A percentile compares a stretch with the other conserved stretches of the same genome.
These are phyloP conservation scores for Geranium incanum DNA, from an alignment of 441 rosid genomes.

Conservation along the genomic window DNA sequence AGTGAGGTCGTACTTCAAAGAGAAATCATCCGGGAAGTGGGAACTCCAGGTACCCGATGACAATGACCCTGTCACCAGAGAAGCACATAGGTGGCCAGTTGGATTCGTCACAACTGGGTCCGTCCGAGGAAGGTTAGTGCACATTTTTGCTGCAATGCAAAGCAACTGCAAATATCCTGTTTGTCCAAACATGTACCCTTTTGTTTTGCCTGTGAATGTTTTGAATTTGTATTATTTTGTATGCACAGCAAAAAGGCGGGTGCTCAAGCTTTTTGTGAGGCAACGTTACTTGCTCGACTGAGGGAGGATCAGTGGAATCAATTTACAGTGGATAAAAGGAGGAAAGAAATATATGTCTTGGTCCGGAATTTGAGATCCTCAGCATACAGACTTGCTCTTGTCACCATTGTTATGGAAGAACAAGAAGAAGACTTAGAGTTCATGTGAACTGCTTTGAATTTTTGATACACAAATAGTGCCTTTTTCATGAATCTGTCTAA, in stretches of 20 bases:
- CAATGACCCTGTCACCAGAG: slow-evolving; percentile 34
- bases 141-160: slow-evolving; percentile 13
- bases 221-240: not conserved
- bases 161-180: not conserved
- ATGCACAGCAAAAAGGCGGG: slow-evolving; percentile 56
- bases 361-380: slow-evolving; percentile 74
- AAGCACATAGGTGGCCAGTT: slow-evolving; percentile 57
- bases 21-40: slow-evolving; percentile 54
- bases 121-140: slow-evolving; percentile 67
- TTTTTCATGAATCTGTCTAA: not conserved
- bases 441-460: slow-evolving; percentile 27
- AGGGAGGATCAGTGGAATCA: slow-evolving; percentile 68
- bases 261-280: slow-evolving; percentile 67
- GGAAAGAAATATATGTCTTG: slow-evolving; percentile 57
- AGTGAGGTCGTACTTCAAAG: slow-evolving; percentile 54
- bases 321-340: slow-evolving; percentile 37
- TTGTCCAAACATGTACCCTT: not conserved
- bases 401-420: slow-evolving; percentile 58
- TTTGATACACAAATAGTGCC: not conserved
- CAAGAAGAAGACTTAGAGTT: slow-evolving; percentile 41
- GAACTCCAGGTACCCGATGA: slow-evolving; percentile 54
- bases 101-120: slow-evolving; percentile 85
- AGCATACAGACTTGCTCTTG: slow-evolving; percentile 69
- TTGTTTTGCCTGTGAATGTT: slow-evolving; percentile 4
- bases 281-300: slow-evolving; percentile 46